phyloP scores from a whole-genome alignment of 306 rosid genomes.

The Trifolium subterraneum region DNA sequence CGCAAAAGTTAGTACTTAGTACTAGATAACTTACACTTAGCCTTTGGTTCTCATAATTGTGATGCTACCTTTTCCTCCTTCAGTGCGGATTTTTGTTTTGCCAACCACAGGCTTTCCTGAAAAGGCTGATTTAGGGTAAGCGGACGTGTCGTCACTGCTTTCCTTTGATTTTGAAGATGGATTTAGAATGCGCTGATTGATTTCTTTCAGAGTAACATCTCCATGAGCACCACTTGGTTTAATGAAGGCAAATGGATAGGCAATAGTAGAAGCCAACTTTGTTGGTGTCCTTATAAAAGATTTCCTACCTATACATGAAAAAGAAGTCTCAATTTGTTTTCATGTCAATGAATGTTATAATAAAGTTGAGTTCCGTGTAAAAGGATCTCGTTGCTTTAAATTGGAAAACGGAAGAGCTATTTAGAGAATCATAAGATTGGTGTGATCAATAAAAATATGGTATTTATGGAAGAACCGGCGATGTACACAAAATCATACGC shows the following conservation, averaged over 20 bases:
- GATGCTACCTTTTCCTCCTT: slow-evolving; percentile 98
- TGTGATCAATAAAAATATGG: neutral
- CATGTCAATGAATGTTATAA: neutral
- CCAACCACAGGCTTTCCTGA: slow-evolving; percentile 99
- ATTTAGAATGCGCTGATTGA: slow-evolving; percentile 87
- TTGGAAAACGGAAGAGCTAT: neutral
- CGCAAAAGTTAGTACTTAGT: slow-evolving; percentile 40
- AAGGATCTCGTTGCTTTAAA: slow-evolving; percentile 8
- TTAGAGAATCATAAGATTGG: neutral
- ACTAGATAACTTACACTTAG: slow-evolving; percentile 45
- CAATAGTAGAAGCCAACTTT: slow-evolving; percentile 83
- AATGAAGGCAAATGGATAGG: slow-evolving; percentile 94
- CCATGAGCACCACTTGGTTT: slow-evolving; percentile 95
- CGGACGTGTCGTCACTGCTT: slow-evolving; percentile 59
- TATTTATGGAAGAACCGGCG: neutral
- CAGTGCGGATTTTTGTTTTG: slow-evolving; percentile 88
- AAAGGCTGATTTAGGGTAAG: slow-evolving; percentile 90
- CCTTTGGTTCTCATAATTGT: slow-evolving; percentile 97
- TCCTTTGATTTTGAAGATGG: slow-evolving; percentile 65
- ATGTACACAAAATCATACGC: neutral
- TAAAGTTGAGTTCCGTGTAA: slow-evolving; percentile 2
- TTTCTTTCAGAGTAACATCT: slow-evolving; percentile 93
- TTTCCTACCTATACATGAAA: slow-evolving; percentile 72
- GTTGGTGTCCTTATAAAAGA: slow-evolving; percentile 71
- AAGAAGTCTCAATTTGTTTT: slow-evolving; percentile 37